Percentiles rank a stretch among this genome's conserved stretches.
Conservation (phyloP, 257 asterid genomes). For the Solanum acaule region DNA sequence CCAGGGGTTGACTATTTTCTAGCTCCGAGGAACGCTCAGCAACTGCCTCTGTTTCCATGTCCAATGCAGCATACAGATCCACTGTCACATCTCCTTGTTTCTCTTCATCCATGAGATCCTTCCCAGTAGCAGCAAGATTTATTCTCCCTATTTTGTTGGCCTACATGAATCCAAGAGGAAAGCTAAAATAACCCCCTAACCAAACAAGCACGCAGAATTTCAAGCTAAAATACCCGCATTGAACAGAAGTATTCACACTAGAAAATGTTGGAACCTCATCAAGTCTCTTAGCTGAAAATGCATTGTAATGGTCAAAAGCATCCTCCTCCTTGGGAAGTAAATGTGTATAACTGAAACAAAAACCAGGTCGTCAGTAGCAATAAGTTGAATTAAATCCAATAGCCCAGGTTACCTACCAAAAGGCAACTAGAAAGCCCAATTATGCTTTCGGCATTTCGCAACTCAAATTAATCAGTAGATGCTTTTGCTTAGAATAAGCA, state of each 20-base stretch:
- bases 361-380: not conserved
- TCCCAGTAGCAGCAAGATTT: constrained; percentile 99
- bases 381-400: not conserved
- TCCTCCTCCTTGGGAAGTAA: constrained; percentile 95
- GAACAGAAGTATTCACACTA: not conserved
- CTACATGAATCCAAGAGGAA: constrained; percentile 17
- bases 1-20: constrained; percentile 75
- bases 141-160: constrained; percentile 95
- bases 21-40: constrained; percentile 74
- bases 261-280: constrained; percentile 17
- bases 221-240: not conserved
- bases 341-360: constrained; percentile 74
- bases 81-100: constrained; percentile 96
- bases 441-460: not conserved
- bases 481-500: not conserved
- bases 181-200: not conserved
- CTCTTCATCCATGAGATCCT: constrained; percentile 99
- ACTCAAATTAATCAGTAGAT: not conserved
- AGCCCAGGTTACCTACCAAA: not conserved
- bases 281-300: constrained; percentile 75
- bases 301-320: constrained; percentile 77
- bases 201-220: not conserved
- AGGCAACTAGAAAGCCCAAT: not conserved
- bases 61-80: constrained; percentile 87
- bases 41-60: constrained; percentile 67